Evolutionary conservation across 805 yeast genomes (phyloP).

Genomic region (Saturnispora sekii): DNA sequence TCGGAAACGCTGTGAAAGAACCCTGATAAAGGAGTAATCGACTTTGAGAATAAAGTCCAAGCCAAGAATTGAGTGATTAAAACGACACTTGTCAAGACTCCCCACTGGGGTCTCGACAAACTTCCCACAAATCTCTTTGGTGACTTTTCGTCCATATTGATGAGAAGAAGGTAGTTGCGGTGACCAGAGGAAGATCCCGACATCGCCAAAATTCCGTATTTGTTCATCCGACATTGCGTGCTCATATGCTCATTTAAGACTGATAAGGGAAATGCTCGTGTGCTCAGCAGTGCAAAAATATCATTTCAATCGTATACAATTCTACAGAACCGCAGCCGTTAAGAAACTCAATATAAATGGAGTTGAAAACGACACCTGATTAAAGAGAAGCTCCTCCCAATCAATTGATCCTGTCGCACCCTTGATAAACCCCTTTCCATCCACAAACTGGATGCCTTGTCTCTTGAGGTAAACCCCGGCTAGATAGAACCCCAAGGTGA

Average conservation of each 20-base stretch:
- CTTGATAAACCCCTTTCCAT: conserved; percentile 4
- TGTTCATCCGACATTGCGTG: too few relatives aligned
- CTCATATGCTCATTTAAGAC: too few relatives aligned
- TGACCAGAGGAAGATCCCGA: too few relatives aligned
- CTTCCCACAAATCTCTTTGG: background rate
- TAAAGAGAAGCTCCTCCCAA: conserved; percentile 36
- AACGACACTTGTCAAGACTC: background rate
- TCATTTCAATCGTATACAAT: background rate
- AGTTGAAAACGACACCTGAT: conserved; percentile 52
- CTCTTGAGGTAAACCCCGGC: conserved; percentile 45
- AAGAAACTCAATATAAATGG: conserved; percentile 45
- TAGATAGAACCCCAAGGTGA: conserved; percentile 37
- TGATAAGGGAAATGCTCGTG: background rate
- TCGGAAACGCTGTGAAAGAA: too few relatives aligned
- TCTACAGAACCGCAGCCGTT: conserved; percentile 36
- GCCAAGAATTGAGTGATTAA: background rate
- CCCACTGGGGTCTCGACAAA: background rate
- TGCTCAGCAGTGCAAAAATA: background rate
- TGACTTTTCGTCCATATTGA: too few relatives aligned
- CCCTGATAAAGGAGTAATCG: too few relatives aligned
- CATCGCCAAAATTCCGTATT: too few relatives aligned
- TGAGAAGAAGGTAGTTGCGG: too few relatives aligned
- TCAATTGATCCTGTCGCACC: conserved; percentile 8
- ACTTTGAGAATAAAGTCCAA: background rate
- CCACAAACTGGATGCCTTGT: conserved; percentile 31